Percentiles rank a stretch among this genome's conserved stretches.
phyloP scores from a whole-genome alignment of 371 early-diverging fungal species.

The Mortierella sp. region DNA sequence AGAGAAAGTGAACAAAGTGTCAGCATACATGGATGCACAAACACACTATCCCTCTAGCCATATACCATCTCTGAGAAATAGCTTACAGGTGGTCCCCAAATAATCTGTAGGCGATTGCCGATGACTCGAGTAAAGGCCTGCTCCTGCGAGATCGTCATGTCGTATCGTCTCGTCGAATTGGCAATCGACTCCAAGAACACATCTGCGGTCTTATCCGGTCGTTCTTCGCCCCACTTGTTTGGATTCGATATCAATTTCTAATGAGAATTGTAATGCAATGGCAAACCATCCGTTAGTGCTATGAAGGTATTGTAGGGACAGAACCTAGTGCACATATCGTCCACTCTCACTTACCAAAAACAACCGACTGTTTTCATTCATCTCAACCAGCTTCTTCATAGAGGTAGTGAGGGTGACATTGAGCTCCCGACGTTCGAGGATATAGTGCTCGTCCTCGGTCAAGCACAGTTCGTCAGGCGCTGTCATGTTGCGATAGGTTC shows the following conservation, averaged over 20 bases:
- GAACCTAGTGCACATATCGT: not conserved
- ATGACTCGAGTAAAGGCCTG: conserved; percentile 60
- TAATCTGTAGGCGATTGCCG: conserved; percentile 61
- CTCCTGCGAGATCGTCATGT: conserved; percentile 69
- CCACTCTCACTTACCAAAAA: conserved; percentile 24
- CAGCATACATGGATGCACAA: not conserved
- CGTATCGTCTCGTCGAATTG: conserved; percentile 57
- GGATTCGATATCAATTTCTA: conserved; percentile 50
- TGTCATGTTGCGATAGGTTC: conserved; percentile 33
- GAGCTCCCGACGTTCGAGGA: conserved; percentile 43
- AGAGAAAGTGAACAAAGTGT: not conserved
- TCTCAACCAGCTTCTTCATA: conserved; percentile 28
- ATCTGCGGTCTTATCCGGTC: conserved; percentile 21
- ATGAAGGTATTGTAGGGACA: not conserved
- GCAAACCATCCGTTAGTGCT: not conserved
- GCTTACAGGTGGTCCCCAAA: conserved; percentile 75
- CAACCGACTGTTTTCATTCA: conserved; percentile 23
- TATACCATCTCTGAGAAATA: too few species aligned
- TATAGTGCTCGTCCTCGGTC: conserved; percentile 19
- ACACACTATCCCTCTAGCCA: too few species aligned
- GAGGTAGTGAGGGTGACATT: conserved; percentile 27
- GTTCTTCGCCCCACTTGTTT: conserved; percentile 51
- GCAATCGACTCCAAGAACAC: conserved; percentile 56
- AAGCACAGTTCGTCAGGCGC: conserved; percentile 12
- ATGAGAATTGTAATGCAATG: not conserved